Percentiles rank a stretch among this genome's conserved stretches.
Conservation (phyloP, 768 basidiomycete species). For the Termitomyces bulborhizus region DNA sequence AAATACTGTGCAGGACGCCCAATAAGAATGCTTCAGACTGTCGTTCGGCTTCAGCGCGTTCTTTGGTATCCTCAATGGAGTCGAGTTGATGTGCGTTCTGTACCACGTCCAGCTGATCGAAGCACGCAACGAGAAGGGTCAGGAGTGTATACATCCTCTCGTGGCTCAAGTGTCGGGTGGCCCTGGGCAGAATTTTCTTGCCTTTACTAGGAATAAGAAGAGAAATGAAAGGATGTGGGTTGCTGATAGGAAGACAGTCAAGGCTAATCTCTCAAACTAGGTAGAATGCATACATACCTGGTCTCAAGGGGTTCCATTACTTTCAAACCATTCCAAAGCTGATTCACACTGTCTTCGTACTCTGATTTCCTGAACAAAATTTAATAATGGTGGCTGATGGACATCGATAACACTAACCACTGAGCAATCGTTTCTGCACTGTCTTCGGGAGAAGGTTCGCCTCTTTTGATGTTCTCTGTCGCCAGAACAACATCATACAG, state of each 20-base stretch:
- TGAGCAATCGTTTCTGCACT: constrained; percentile 32
- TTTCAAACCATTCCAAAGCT: constrained; percentile 74
- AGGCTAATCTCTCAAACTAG: neutral
- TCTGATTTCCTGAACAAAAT: constrained; percentile 42
- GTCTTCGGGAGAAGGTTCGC: constrained; percentile 65
- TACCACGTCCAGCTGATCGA: constrained; percentile 91
- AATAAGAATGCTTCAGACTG: constrained; percentile 88
- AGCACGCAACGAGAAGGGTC: constrained; percentile 90
- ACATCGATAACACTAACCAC: constrained; percentile 34
- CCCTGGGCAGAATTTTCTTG: constrained; percentile 84
- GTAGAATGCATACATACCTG: constrained; percentile 61
- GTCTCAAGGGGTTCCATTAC: constrained; percentile 92
- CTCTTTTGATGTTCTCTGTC: constrained; percentile 79
- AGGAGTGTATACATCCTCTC: constrained; percentile 81
- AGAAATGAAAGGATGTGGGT: constrained; percentile 96
- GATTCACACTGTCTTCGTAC: constrained; percentile 52
- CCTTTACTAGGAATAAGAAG: constrained; percentile 86
- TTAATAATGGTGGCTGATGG: neutral
- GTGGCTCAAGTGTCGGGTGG: constrained; percentile 75
- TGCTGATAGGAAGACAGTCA: constrained; percentile 35
- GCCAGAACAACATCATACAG: constrained; percentile 81
- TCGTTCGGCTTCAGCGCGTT: constrained; percentile 68
- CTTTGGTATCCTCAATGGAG: constrained; percentile 51
- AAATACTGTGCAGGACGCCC: constrained; percentile 80
- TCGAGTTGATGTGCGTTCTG: constrained; percentile 70